These are phyloP conservation scores for Acer saccharum DNA, from an alignment of 345 rosid species.

Conservation along the genomic window DNA sequence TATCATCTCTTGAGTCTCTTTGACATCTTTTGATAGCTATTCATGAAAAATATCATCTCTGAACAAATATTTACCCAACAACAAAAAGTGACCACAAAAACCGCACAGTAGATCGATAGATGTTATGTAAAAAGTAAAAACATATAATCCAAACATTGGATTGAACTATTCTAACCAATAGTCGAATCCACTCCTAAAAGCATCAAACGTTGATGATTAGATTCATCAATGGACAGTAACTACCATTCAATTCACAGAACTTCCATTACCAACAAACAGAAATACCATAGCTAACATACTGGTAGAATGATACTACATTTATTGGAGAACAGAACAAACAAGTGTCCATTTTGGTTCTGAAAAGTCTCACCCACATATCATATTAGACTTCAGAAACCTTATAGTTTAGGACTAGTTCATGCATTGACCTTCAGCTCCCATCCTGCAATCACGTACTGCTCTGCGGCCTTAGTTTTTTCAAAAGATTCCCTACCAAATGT, in stretches of 20 bases:
- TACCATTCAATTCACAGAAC: neutral
- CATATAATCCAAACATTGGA: too few relatives aligned
- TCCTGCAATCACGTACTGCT: constrained; percentile 70
- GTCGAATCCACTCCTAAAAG: neutral
- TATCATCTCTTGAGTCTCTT: too few relatives aligned
- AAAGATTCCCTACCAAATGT: constrained; percentile 67
- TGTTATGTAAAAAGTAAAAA: too few relatives aligned
- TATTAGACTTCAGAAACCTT: constrained; percentile 22
- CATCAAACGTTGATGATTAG: neutral
- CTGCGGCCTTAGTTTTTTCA: constrained; percentile 60
- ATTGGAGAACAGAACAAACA: neutral
- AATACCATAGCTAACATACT: neutral
- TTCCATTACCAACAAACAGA: neutral
- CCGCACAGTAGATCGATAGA: too few relatives aligned
- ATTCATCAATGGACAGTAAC: neutral
- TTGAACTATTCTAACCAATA: neutral
- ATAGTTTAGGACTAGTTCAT: constrained; percentile 35
- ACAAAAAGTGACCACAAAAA: too few relatives aligned
- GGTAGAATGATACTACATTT: constrained; percentile 11
- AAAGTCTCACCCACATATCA: constrained; percentile 15
- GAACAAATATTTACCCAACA: too few relatives aligned
- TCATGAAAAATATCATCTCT: too few relatives aligned
- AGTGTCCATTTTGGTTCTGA: constrained; percentile 4
- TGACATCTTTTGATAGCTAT: too few relatives aligned
- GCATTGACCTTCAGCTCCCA: constrained; percentile 86